Evolutionary conservation across 768 basidiomycete genomes (phyloP), one percentile per base, ranked within the genome.

Genomic region (Hydnomerulius pinastri): DNA sequence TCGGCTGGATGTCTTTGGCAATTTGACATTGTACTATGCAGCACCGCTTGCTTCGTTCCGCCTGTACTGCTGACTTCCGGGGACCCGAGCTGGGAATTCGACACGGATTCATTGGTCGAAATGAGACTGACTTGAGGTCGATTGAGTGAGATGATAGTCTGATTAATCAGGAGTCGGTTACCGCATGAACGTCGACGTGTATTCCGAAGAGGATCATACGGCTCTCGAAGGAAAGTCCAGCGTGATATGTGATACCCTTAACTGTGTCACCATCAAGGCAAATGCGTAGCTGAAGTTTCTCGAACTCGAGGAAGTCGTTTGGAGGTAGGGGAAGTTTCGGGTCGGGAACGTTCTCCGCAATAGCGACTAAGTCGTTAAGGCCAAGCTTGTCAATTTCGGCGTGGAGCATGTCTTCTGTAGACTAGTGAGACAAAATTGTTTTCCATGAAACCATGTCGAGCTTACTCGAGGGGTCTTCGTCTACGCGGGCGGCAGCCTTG

Each of bases 401-500:
- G 4, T 35, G 40, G 9, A 54, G 24, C 37, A 54, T 35, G 30
- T 54, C 48, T 42, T 45, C 53, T 54, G 39, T 2, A 18, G 37
- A 10, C 18, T 20, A 33, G n/a, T 33, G 33, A 36, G 17, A n/a
- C 9, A 40, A 30, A 20, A 21, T 11, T 15, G 15, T 13, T 2
- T 13, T 1, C 18, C 10, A 15, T 1, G 10, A 8, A 8, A 21
- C 2, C 0, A n/a, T 25, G 20, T n/a, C n/a, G n/a, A n/a, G 49
- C 48, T 44, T 27, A 50, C 53, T 50, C 29, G 24, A 2, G 1
- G 53, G 53, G 23, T 54, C 48, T 45, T 54, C 53, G 30, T 44
- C 23, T 4, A 54, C 43, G 7, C 53, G 50, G 17, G 49, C 38
- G 3, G 21, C 11, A 15, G 40, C 53, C 4, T 10, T 15, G 10